Evolutionary conservation across 31 red algal species (phyloP).

Genomic region (Endocladia muricata): DNA sequence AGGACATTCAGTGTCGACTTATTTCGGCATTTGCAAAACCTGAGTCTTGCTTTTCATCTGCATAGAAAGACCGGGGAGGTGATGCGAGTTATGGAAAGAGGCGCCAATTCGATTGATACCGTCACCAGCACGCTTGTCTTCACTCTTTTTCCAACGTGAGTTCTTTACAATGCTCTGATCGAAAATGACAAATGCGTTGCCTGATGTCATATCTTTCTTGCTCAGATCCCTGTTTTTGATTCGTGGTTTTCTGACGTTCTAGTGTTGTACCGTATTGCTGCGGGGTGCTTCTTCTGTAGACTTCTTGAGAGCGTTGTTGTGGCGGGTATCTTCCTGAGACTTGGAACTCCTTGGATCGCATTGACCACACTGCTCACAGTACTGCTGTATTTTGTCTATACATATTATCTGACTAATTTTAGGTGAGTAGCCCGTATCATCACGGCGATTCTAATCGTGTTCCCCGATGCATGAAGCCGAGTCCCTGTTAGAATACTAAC

Average conservation of each 20-base stretch:
- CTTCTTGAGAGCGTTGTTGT: slow-evolving; percentile 48
- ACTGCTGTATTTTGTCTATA: slow-evolving; percentile 49
- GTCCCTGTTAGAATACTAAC: too few relatives aligned
- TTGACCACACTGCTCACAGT: slow-evolving; percentile 55
- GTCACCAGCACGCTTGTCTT: slow-evolving; percentile 65
- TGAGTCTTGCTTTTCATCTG: slow-evolving; percentile 40
- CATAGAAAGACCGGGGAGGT: slow-evolving; percentile 33
- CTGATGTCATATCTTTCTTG: neutral
- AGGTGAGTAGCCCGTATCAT: too few relatives aligned
- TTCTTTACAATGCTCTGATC: slow-evolving; percentile 18
- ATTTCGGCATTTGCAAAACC: slow-evolving; percentile 35
- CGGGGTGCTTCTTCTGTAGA: too few relatives aligned
- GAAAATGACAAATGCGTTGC: slow-evolving; percentile 13
- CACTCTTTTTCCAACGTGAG: slow-evolving; percentile 78
- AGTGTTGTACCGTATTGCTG: too few relatives aligned
- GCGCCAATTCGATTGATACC: slow-evolving; percentile 45
- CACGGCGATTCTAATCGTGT: too few relatives aligned
- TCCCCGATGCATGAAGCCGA: neutral
- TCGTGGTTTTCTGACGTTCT: too few relatives aligned
- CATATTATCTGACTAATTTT: slow-evolving; percentile 51
- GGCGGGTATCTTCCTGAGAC: slow-evolving; percentile 59
- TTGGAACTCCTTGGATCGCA: slow-evolving; percentile 68
- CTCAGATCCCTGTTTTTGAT: too few relatives aligned
- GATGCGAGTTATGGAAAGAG: slow-evolving; percentile 35
- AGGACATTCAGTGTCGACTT: slow-evolving; percentile 38